A percentile compares a stretch with the other conserved stretches of the same genome.
Evolutionary conservation across 2,329 filamentous ascomycete species (phyloP).

Genomic region (Xylaria sp.): DNA sequence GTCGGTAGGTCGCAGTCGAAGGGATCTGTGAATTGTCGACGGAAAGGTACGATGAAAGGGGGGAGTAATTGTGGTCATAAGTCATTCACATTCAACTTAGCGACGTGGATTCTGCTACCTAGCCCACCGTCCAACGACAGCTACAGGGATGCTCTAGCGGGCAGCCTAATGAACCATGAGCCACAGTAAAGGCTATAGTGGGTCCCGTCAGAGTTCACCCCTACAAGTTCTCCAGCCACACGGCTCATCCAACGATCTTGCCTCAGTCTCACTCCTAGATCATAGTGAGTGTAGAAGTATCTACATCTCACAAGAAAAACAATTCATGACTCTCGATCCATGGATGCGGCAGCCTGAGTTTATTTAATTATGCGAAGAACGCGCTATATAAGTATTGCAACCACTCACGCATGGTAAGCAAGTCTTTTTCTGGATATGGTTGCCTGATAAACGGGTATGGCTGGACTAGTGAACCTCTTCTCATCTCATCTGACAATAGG

Average conservation of each 20-base stretch:
- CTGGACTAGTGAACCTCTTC: conserved; percentile 6
- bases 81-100: conserved; percentile 14
- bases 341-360: not conserved
- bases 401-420: conserved; percentile 28
- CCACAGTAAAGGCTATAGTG: conserved; percentile 29
- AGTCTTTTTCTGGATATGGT: not conserved
- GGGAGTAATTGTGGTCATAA: not conserved
- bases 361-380: not conserved
- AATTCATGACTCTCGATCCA: not conserved
- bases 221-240: conserved; percentile 8
- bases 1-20: conserved; percentile 8
- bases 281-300: not conserved
- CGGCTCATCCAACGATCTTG: not conserved
- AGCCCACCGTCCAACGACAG: not conserved
- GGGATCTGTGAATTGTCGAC: not conserved
- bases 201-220: not conserved
- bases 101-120: conserved; percentile 22
- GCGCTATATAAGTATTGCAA: not conserved
- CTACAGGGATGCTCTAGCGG: not conserved
- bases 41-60: conserved; percentile 19
- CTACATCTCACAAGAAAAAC: not conserved
- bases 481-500: conserved; percentile 55
- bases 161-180: conserved; percentile 25
- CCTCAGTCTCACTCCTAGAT: not conserved
- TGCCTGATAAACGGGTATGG: not conserved